Evolutionary conservation across 805 yeast species (phyloP), one percentile per base, ranked within the genome.

Genomic region (Kodamaea neixiangensis): DNA sequence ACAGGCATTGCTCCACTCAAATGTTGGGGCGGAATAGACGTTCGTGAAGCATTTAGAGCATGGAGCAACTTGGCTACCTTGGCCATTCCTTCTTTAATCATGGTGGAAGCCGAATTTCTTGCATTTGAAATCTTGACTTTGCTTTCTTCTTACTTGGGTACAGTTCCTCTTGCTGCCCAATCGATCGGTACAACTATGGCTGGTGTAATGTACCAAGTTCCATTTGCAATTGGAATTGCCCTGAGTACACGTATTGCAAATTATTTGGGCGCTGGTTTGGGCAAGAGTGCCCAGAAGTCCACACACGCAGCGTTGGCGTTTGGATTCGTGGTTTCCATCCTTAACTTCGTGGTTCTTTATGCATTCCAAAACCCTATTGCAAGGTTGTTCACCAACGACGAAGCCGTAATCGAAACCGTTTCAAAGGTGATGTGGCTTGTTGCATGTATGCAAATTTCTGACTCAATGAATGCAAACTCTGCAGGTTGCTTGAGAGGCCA

Each of bases 401-500:
- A 70, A 41, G 78, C 73, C 2, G 91, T 87, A 2, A 74, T 85
- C 22, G 59, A 61, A 2, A 59, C 78, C 9, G 82, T 86, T 6
- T 64, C 75, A 1, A 65, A 67, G 19, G 78, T 86, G 21, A 69
- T 87, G 68, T 83, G 87, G 63, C 69, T 85, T 42, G 79, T 84
- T 44, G 87, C 91, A 1, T 60, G 81, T 29, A 85, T 85, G 79
- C 92, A 87, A 68, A 67, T 87, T 20, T 80, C 80, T 49, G 94
- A 87, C 65, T 84, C 85, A 9, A 68, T 83, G 59, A 80, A 85
- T 55, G 87, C 89, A 13, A 82, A 85, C 45, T 80, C 87, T 1
- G 91, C 89, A 13, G 93, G 93, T 13, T 77, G 89, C 53, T 71
- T 87, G 48, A 77, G 94, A 63, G 93, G 93, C 5, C 92, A 86